phyloP scores from a whole-genome alignment of 163 green algal genomes.

The Scenedesmus sp. region DNA sequence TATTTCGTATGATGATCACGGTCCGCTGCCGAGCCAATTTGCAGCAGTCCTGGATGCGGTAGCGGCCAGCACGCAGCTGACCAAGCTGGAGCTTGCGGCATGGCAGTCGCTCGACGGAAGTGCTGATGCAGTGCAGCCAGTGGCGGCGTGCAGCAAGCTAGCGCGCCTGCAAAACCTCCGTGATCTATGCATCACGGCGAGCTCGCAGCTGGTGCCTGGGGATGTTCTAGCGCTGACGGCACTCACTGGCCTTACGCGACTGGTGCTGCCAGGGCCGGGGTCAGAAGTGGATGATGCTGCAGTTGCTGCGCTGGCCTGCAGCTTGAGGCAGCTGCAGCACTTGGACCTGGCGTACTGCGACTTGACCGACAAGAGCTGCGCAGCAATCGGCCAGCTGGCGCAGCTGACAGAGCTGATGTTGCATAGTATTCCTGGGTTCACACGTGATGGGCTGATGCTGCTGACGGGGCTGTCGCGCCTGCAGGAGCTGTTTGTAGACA shows the following conservation, averaged over 20 bases:
- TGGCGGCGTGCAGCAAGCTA: neutral
- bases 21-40: neutral
- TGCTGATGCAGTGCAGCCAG: neutral
- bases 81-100: neutral
- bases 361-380: neutral
- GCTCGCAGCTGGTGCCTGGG: neutral
- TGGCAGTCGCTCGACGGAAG: neutral
- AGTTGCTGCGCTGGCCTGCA: too few relatives aligned
- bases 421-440: neutral
- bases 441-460: neutral
- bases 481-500: neutral
- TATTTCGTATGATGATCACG: neutral
- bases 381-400: neutral
- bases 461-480: neutral
- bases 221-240: neutral
- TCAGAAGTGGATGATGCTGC: neutral
- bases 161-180: neutral
- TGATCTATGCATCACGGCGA: neutral
- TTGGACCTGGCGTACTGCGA: neutral
- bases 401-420: neutral
- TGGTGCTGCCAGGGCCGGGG: neutral
- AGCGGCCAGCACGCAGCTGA: neutral
- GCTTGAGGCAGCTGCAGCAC: neutral
- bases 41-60: neutral
- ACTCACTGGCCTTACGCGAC: neutral